These are phyloP conservation scores for Ormosia emarginata DNA, from an alignment of 306 rosid genomes.

Conservation along the genomic window DNA sequence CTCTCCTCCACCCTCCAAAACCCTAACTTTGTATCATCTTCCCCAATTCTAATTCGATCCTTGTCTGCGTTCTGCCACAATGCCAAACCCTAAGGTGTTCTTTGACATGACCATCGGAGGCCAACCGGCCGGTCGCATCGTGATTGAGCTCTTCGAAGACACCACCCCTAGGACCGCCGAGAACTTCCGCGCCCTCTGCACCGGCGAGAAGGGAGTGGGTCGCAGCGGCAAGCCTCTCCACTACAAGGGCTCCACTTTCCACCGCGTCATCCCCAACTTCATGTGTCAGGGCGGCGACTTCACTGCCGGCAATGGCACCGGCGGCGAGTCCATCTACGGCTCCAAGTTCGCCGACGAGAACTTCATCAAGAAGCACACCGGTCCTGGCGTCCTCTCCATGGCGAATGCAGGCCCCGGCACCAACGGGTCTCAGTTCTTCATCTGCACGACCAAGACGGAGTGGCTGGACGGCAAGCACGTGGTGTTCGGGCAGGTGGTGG, in stretches of 20 bases:
- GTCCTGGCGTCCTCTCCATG: conserved; percentile 84
- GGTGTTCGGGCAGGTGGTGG: conserved; percentile 72
- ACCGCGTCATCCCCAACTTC: conserved; percentile 89
- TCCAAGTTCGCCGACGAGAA: conserved; percentile 89
- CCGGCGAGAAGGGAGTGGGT: conserved; percentile 89
- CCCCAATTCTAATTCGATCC: no score
- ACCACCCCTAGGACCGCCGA: conserved; percentile 77
- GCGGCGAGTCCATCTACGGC: conserved; percentile 95
- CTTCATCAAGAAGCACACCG: conserved; percentile 88
- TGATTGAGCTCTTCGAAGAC: conserved; percentile 75
- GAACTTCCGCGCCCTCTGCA: conserved; percentile 96
- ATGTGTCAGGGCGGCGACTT: conserved; percentile 99
- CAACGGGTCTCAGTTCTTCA: conserved; percentile 94
- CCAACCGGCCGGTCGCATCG: conserved; percentile 58
- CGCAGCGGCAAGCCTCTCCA: conserved; percentile 78
- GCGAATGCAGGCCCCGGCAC: conserved; percentile 93
- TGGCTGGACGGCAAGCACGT: conserved; percentile 98
- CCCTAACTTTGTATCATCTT: neutral
- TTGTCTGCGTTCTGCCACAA: neutral
- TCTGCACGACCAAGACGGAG: conserved; percentile 75
- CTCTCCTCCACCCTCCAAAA: neutral
- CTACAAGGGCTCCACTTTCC: conserved; percentile 80
- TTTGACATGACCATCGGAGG: conserved; percentile 82
- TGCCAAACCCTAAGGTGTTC: conserved; percentile 77
- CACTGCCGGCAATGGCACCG: conserved; percentile 94